A percentile compares a stretch with the other conserved stretches of the same genome.
phyloP scores from a whole-genome alignment of 2,329 filamentous ascomycete species.

The Proliferodiscus dingleyae region DNA sequence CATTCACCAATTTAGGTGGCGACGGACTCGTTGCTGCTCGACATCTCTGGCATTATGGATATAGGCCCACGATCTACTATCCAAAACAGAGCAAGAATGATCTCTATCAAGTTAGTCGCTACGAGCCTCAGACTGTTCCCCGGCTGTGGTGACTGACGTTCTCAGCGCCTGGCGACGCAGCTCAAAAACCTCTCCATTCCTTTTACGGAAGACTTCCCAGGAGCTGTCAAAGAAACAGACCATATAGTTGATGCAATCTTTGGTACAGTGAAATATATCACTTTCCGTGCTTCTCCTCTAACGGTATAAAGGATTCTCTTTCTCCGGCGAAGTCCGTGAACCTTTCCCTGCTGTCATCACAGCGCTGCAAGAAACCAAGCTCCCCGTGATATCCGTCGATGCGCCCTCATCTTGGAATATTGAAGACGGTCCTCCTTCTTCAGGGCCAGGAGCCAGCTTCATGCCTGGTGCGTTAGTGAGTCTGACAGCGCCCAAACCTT shows the following conservation, averaged over 20 bases:
- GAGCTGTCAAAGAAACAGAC: conserved; percentile 63
- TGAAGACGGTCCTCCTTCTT: conserved; percentile 72
- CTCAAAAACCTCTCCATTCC: conserved; percentile 77
- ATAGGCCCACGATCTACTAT: conserved; percentile 83
- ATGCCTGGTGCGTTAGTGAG: conserved; percentile 78
- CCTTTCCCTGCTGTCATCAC: conserved; percentile 81
- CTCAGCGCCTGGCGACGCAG: conserved; percentile 75
- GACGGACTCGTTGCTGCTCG: conserved; percentile 93
- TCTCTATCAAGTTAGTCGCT: conserved; percentile 65
- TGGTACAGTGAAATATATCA: conserved; percentile 53
- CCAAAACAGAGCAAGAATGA: conserved; percentile 90
- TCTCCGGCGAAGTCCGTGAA: conserved; percentile 86
- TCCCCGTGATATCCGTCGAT: conserved; percentile 85
- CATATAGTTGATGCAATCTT: conserved; percentile 93
- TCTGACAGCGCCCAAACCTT: conserved; percentile 87
- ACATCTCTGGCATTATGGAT: conserved; percentile 88
- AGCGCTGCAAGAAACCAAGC: conserved; percentile 64
- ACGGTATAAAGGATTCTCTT: conserved; percentile 69
- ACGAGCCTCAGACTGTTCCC: no score
- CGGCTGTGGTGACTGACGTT: not conserved
- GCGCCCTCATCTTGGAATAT: conserved; percentile 95
- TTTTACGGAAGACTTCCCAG: conserved; percentile 74
- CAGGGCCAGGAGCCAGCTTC: conserved; percentile 74
- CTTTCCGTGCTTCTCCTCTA: not conserved
- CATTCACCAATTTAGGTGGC: conserved; percentile 54